Conservation (phyloP, 345 rosid genomes). For the Eucalyptus pauciflora region DNA sequence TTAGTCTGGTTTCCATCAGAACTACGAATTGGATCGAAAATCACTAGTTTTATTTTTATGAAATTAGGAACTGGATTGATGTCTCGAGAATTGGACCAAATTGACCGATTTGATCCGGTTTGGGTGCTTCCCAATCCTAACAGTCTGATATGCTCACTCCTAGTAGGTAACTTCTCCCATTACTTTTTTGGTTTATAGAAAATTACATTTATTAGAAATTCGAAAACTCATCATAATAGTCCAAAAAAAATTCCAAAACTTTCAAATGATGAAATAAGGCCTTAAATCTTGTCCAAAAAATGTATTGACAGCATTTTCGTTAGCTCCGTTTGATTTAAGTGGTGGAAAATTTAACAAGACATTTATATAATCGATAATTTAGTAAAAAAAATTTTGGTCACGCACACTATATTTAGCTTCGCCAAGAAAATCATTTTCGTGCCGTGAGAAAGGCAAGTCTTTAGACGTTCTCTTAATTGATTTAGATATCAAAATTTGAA, state of each 20-base stretch:
- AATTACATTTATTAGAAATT: neutral
- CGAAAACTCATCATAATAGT: fast-evolving
- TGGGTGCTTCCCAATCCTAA: fast-evolving
- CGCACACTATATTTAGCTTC: neutral
- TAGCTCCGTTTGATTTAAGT: neutral
- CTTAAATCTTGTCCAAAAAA: neutral
- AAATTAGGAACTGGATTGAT: fast-evolving
- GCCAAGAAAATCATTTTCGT: neutral
- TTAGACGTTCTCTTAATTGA: neutral
- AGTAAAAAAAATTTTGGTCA: too few species aligned
- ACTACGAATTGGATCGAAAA: fast-evolving
- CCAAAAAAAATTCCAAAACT: neutral
- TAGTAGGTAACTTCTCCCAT: neutral
- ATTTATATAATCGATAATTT: neutral
- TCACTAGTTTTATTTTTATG: too few species aligned
- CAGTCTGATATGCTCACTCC: fast-evolving
- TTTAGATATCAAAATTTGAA: neutral
- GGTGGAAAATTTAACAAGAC: neutral
- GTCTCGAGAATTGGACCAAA: fast-evolving
- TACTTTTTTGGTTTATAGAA: neutral
- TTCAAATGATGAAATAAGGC: neutral
- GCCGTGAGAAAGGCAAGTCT: neutral
- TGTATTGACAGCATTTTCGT: neutral
- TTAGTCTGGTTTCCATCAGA: fast-evolving
- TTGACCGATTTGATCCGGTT: fast-evolving